Evolutionary conservation across 2,329 filamentous ascomycete species (phyloP).

Genomic region (Sporothrix inflata): DNA sequence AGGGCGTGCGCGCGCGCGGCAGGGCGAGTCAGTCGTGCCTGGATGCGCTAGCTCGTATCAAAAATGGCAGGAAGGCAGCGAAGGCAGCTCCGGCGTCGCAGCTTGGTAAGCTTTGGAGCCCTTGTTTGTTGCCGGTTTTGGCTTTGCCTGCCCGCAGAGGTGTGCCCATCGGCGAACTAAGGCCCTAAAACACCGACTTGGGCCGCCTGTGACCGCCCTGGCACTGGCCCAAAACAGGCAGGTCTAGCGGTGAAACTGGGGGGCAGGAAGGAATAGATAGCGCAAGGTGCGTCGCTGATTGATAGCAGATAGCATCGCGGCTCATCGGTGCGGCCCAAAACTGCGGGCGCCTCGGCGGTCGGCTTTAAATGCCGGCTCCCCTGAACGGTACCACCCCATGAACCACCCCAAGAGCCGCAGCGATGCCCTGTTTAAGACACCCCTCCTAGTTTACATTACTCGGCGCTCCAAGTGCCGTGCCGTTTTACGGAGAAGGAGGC

Average conservation of each 20-base stretch:
- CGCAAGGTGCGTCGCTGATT: background rate
- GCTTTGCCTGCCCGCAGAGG: background rate
- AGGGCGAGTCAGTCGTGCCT: constrained; percentile 2
- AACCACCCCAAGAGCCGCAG: background rate
- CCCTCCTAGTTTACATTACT: background rate
- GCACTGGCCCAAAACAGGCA: constrained; percentile 13
- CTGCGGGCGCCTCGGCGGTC: background rate
- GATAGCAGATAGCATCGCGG: constrained; percentile 16
- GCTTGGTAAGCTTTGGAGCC: constrained; percentile 10
- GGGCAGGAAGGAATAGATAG: background rate
- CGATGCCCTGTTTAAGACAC: no score
- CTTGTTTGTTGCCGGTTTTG: background rate
- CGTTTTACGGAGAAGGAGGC: background rate
- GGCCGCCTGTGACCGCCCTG: constrained; percentile 9
- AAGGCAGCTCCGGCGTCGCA: background rate
- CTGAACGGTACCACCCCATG: background rate
- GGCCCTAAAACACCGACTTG: background rate
- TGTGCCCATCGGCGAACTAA: constrained; percentile 5
- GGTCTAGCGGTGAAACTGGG: background rate
- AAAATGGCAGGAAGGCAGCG: background rate
- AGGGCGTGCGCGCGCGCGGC: background rate
- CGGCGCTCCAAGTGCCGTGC: background rate
- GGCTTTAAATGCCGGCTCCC: background rate
- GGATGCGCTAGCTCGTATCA: background rate
- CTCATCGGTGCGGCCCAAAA: background rate